Evolutionary conservation across 1,139 yeast genomes (phyloP), one percentile per base, ranked within the genome.

Genomic region (Candida neerlandica): DNA sequence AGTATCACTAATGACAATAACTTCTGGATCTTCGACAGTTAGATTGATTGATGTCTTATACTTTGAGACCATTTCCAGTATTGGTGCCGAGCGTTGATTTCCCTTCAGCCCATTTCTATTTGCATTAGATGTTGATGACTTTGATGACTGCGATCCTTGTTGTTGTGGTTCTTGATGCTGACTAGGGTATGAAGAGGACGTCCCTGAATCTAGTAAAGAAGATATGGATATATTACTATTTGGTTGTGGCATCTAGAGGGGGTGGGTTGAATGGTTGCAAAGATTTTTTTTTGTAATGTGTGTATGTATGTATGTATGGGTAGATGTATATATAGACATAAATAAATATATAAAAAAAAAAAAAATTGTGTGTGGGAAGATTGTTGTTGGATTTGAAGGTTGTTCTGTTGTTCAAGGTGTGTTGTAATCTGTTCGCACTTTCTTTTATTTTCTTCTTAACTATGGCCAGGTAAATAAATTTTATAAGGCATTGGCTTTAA

Each of bases 41-140:
- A 34, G 55, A 47, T 55, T 57, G 42, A 65, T 55, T n/a, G 60
- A 51, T 3, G 70, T 64, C 51, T 64, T 66, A 46, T 57, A 66
- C 46, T 53, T 52, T 2, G 69, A 63, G 2, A 66, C 69, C 42
- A 64, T 45, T 37, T 43, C 57, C 49, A 54, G 58, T 30, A 60
- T 34, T 5, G 59, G 52, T 3, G 34, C 15, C 30, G 18, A 19
- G 16, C 46, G 37, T 42, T 41, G 41, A 30, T 27, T 38, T 30
- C 44, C 40, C 18, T 35, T 43, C 6, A 46, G 19, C 4, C 41
- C 45, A 42, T 27, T 39, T 27, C 43, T 47, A 21, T 37, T 37
- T 12, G 26, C 15, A 5, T 10, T 16, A 18, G 16, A 10, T 6
- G n/a, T 4, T 7, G 38, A 33, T 14, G 53, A 38, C 23, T 42